Evolutionary conservation across 805 yeast genomes (phyloP), one percentile per base, ranked within the genome.

Genomic region (Kuraishia hungarica): DNA sequence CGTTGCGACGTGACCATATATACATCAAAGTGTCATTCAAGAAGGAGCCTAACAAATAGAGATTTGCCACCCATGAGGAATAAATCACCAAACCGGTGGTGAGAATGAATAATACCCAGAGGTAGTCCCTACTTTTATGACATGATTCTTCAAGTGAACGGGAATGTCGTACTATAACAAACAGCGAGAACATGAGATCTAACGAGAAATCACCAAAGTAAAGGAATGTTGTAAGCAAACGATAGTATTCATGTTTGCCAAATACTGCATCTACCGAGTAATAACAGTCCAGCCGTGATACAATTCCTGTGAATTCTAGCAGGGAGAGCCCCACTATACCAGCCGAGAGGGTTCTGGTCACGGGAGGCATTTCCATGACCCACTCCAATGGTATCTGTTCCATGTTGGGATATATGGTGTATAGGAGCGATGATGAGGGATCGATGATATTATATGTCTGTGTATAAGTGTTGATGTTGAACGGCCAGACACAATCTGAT

Each of bases 1-100:
- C 79, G 56, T 74, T 71, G 20, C 75, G 71, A 28, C 81, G 68
- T 2, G 82, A 71, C 75, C 81, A 74, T 28, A 81, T 65, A 59
- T 77, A 81, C 8, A 74, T 61, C 49, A 81, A 57, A 6, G 68
- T 61, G 28, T 68, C 70, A 47, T 64, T 65, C 26, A 82, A 65
- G 20, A 71, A 63, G 1, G 70, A 64, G 2, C 82, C 80, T 26
- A 75, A 58, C 51, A 74, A 59, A 26, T 64, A 62, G 19, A 74
- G 52, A 24, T 69, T 63, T 39, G 64, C 60, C 11, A 64, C 52
- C 43, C 60, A 60, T 11, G 63, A 57, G n/a, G 73, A 61, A 54
- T 70, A 71, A 13, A 68, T 48, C 39, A 74, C 49, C n/a, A 75
- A 58, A 17, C 66, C 54, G 2, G 61, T 39, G 23, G 69, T 58